A percentile compares a stretch with the other conserved stretches of the same genome.
Conservation (phyloP, 768 basidiomycete genomes). For the Rhodosporidiobolus odoratus region DNA sequence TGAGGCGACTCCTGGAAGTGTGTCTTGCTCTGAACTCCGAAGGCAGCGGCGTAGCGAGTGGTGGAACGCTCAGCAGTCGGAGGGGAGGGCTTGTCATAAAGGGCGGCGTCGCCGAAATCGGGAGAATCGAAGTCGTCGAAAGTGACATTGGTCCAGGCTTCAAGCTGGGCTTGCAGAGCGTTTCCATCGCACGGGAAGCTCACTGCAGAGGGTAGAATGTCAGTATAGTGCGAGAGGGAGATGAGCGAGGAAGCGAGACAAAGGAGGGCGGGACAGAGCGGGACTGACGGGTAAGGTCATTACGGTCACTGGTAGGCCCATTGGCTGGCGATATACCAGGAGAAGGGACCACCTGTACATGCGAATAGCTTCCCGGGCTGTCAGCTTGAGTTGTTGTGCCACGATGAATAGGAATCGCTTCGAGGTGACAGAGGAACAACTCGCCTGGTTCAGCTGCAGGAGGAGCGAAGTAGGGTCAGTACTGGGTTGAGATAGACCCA, state of each 20-base stretch:
- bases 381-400: neutral
- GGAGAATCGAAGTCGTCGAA: conserved; percentile 39
- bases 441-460: conserved; percentile 29
- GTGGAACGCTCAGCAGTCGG: neutral
- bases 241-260: neutral
- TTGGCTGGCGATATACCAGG: conserved; percentile 27
- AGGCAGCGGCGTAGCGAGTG: neutral
- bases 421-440: neutral
- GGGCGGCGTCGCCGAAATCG: conserved; percentile 21
- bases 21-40: neutral
- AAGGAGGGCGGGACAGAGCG: neutral
- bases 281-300: conserved; percentile 22
- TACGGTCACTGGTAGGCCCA: conserved; percentile 20
- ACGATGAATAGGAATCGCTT: neutral
- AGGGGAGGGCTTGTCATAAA: conserved; percentile 2
- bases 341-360: conserved; percentile 11
- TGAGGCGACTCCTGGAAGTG: neutral
- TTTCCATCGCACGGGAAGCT: conserved; percentile 33
- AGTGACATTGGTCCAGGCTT: conserved; percentile 38
- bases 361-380: neutral
- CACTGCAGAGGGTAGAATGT: neutral
- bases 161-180: conserved; percentile 35
- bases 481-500: neutral
- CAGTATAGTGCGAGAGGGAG: neutral
- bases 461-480: neutral